Base-by-base conservation (phyloP, 1,284 basidiomycete species). In the Boletus holoroseus region DNA sequence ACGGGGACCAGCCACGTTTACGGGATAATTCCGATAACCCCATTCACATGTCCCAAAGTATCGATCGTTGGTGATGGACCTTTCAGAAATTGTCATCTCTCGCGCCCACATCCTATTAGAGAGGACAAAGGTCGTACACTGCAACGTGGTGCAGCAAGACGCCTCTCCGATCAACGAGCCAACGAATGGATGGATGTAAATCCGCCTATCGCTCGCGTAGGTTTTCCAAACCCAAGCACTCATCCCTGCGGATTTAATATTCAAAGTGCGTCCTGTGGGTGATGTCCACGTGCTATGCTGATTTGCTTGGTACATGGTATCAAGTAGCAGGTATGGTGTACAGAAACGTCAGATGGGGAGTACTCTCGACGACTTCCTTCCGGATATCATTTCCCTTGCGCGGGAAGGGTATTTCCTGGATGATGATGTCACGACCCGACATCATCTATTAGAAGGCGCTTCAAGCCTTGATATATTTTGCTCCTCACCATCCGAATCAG, bases 21-120 rank as follows among this genome's bases (percentile, higher is more conserved):
- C 44, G 42, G 30, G 37, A 37, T 31, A 15, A 27, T 24, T 32
- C 31, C 5, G 26, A 43, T 37, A 34, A 26, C 28, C 4, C 40
- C 26, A 12, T 51, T 32, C 35, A 7, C 30, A 8, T 30, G 3
- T 22, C 42, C 22, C 37, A 28, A 13, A 40, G 35, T 38, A 47
- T 58, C 50, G 27, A 59, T 56, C 27, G 27, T 12, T 15, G 30
- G 20, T 32, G 41, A 35, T 28, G 22, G 15, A 31, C 32, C 11
- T 31, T 6, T 40, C 36, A 15, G 18, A 26, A n/a, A 24, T 41
- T 22, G 28, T 5, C 30, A 12, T 34, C 12, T 22, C 15, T 36
- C 36, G 12, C 9, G 13, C 8, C 15, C n/a, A 18, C 20, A 15
- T 26, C 35, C 18, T 7, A 1, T 16, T 13, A 30, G 16, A 35